A percentile compares a stretch with the other conserved stretches of the same genome.
phyloP scores from a whole-genome alignment of 1,284 basidiomycete species.

The Apiotrichum porosum region DNA sequence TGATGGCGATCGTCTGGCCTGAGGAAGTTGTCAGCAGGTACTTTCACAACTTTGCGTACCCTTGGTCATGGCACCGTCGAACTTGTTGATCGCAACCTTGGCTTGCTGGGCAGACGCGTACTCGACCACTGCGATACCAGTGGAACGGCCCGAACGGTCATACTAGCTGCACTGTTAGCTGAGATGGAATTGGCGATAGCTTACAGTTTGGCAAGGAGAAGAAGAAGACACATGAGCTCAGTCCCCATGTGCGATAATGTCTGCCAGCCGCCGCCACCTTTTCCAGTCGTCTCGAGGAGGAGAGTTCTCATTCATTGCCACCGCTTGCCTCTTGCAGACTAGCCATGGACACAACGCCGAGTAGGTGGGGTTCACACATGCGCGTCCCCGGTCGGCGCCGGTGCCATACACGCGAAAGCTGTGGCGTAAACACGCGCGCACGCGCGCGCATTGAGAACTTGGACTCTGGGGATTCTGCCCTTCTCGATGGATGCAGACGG shows the following conservation, averaged over 20 bases:
- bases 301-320: too few species aligned
- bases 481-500: not conserved
- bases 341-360: too few species aligned
- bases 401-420: too few species aligned
- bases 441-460: not conserved
- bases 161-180: constrained; percentile 60
- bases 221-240: not conserved
- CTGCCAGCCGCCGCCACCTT: too few species aligned
- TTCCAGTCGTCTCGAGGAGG: too few species aligned
- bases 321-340: too few species aligned
- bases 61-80: constrained; percentile 84
- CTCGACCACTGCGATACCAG: constrained; percentile 74
- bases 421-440: too few species aligned
- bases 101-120: constrained; percentile 77
- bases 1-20: constrained; percentile 79
- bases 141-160: constrained; percentile 90
- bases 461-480: not conserved
- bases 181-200: constrained; percentile 6
- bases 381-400: too few species aligned
- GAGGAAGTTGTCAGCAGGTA: constrained; percentile 1
- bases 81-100: constrained; percentile 75
- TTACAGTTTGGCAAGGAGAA: too few species aligned
- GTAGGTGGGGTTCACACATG: too few species aligned
- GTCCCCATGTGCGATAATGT: not conserved
- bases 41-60: constrained; percentile 53